Evolutionary conservation across 495 filamentous ascomycete genomes (phyloP).

Genomic region (Tuber magnatum): DNA sequence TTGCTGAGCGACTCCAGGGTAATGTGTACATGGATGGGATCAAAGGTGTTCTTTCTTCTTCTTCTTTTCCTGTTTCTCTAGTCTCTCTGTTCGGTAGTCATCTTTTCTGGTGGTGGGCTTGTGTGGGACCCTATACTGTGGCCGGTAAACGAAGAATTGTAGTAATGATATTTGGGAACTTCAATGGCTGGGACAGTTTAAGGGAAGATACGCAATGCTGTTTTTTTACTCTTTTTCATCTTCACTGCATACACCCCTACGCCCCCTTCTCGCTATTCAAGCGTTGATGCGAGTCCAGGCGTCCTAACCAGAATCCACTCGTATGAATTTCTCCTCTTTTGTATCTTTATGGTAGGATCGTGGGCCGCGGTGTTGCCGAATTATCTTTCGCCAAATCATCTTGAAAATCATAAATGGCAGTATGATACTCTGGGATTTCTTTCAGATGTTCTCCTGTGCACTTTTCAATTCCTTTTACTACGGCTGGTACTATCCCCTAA

Average conservation of each 20-base stretch:
- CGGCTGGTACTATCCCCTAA: not conserved
- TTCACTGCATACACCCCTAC: not conserved
- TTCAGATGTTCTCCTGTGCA: not conserved
- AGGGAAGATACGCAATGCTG: constrained; percentile 1
- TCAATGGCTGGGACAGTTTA: constrained; percentile 15
- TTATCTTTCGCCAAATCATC: not conserved
- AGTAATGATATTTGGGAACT: constrained; percentile 25
- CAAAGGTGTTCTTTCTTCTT: constrained; percentile 33
- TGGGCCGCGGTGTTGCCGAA: not conserved
- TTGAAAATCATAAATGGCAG: not conserved
- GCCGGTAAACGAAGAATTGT: constrained; percentile 23
- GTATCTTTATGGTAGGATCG: not conserved
- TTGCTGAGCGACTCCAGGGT: constrained; percentile 31
- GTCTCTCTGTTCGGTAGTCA: constrained; percentile 30
- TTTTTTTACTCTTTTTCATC: constrained; percentile 1
- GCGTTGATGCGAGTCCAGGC: not conserved
- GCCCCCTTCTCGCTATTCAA: not conserved
- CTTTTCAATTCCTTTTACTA: not conserved
- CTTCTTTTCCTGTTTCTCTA: constrained; percentile 30
- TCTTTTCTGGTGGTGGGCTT: constrained; percentile 23
- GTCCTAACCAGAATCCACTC: not conserved
- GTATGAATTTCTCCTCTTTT: not conserved
- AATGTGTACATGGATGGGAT: constrained; percentile 38
- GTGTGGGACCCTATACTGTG: constrained; percentile 28
- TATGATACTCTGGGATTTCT: not conserved